These are phyloP conservation scores for Nannochloropsis oceanica DNA, from an alignment of 108 stramenopile species.

Conservation along the genomic window DNA sequence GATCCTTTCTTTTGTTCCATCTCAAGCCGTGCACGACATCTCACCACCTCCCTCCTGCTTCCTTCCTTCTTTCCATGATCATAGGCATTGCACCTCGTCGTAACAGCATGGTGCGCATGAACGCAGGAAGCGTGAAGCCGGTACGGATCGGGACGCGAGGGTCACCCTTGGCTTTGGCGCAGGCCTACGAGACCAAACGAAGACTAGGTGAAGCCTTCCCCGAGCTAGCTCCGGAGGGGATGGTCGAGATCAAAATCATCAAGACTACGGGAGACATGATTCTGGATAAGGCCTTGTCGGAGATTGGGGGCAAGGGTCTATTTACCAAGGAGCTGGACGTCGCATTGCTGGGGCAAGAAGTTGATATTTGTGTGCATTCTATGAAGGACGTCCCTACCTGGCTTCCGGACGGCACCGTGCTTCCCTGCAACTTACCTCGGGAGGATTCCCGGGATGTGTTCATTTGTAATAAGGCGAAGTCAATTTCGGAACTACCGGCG, in stretches of 20 bases:
- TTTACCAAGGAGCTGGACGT: slow-evolving; percentile 99
- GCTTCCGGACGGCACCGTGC: slow-evolving; percentile 86
- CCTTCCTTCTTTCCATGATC: background rate
- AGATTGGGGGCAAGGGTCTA: slow-evolving; percentile 97
- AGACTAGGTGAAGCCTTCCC: slow-evolving; percentile 73
- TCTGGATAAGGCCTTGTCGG: slow-evolving; percentile 93
- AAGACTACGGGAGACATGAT: slow-evolving; percentile 98
- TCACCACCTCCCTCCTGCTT: no score
- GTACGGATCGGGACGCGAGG: slow-evolving; percentile 80
- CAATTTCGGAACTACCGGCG: slow-evolving; percentile 72
- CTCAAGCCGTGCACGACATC: no score
- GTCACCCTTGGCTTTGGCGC: slow-evolving; percentile 87
- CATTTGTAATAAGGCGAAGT: slow-evolving; percentile 58
- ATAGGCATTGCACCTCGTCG: background rate
- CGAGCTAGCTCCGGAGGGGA: slow-evolving; percentile 78
- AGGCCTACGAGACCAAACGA: slow-evolving; percentile 80
- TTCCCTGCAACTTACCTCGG: slow-evolving; percentile 90
- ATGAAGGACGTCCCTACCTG: slow-evolving; percentile 99
- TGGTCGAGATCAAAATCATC: slow-evolving; percentile 91
- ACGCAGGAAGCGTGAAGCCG: slow-evolving; percentile 26
- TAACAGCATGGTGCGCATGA: background rate
- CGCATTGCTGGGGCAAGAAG: slow-evolving; percentile 81
- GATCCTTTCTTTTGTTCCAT: no score
- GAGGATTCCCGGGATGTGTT: slow-evolving; percentile 96
- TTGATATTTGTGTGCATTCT: slow-evolving; percentile 98